Evolutionary conservation across 2,329 filamentous ascomycete genomes (phyloP), one percentile per base, ranked within the genome.

Genomic region (Talaromyces atroroseus): DNA sequence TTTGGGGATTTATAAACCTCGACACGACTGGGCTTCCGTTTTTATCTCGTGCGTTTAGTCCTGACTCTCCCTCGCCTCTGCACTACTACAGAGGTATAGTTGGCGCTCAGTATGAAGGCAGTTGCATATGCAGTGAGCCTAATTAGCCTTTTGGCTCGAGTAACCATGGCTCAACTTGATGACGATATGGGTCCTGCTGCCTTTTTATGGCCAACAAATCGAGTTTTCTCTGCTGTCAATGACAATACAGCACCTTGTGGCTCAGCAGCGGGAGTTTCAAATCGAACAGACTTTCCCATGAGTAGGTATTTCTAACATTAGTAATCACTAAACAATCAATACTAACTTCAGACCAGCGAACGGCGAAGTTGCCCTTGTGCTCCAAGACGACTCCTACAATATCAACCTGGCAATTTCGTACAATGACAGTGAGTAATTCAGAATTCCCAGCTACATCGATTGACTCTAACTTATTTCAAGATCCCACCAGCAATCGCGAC

Each of bases 231-330:
- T 50, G 79, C 76, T 29, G 73, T 74, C 12, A 68, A 76, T 38
- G 82, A 85, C 63, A 84, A 84, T 62, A 79, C 66, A 5, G 73
- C 77, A 6, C 83, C 83, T 0, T 86, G 83, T 63, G 82, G 83
- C 52, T 82, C 80, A 11, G 68, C 71, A 11, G 71, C 74, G 16
- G 70, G 73, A 1, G 71, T 76, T 2, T 69, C 68, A 0, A 81
- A 81, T 59, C 72, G 83, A 54, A 84, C 81, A 0, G 65, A 76
- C 3, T 85, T 84, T 59, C 83, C 83, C 23, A 62, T 86, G 21
- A 69, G 80, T 82, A 65, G 18, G 47, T 49, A n/a, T 18, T 24
- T 21, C 18, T 23, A 5, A 16, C 2, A 21, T 1, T 23, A 8
- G 21, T 32, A 16, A 12, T 49, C 11, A 18, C 26, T 12, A 20